Conservation (phyloP, 768 basidiomycete species). For the Xerocomellus chrysenteron region DNA sequence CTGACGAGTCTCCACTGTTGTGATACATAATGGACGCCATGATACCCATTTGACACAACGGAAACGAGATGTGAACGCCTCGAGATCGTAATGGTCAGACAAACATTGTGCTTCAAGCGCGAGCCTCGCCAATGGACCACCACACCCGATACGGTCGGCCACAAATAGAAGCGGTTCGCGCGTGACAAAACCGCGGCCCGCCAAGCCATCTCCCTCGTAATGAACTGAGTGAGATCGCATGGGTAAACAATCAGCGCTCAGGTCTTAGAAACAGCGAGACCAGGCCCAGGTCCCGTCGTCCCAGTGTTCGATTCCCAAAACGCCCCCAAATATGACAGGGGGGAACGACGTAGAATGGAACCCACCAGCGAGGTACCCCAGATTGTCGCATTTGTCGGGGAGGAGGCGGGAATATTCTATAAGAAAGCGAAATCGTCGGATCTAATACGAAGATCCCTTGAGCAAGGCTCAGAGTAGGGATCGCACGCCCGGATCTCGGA, state of each 20-base stretch:
- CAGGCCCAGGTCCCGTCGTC: conserved; percentile 1
- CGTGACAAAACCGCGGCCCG: conserved; percentile 19
- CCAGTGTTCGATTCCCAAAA: background rate
- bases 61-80: conserved; percentile 2
- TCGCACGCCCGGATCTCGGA: conserved; percentile 20
- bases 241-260: conserved; percentile 9
- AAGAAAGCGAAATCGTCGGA: conserved; percentile 15
- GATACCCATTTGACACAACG: background rate
- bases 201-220: conserved; percentile 20
- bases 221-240: conserved; percentile 17
- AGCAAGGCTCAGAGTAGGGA: conserved; percentile 8
- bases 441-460: conserved; percentile 16
- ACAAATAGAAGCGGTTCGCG: conserved; percentile 15
- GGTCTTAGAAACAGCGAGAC: conserved; percentile 2
- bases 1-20: background rate
- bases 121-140: background rate
- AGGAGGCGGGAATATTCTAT: background rate
- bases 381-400: conserved; percentile 11
- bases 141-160: background rate
- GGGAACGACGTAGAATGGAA: conserved; percentile 21
- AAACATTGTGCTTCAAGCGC: background rate
- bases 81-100: background rate
- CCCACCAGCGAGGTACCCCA: conserved; percentile 13
- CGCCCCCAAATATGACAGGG: conserved; percentile 1
- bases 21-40: conserved; percentile 16